phyloP scores from a whole-genome alignment of 371 early-diverging fungal species.

The Mucor sp. region DNA sequence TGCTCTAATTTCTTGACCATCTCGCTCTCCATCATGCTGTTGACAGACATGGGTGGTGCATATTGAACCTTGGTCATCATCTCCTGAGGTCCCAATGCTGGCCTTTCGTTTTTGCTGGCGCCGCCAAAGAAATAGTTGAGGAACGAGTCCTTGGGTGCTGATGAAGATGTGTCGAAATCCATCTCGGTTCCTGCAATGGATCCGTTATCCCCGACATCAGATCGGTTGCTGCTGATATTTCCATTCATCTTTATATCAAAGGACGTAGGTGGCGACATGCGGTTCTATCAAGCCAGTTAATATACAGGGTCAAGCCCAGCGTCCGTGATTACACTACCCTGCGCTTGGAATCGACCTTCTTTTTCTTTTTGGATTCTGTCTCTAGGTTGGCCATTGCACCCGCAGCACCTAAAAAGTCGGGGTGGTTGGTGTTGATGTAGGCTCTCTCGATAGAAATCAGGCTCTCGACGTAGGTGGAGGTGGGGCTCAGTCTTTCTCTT shows the following conservation, averaged over 20 bases:
- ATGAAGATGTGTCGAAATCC: constrained; percentile 5
- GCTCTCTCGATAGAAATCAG: constrained; percentile 88
- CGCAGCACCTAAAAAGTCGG: constrained; percentile 87
- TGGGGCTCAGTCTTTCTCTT: constrained; percentile 78
- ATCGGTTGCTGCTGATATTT: background rate
- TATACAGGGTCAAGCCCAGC: background rate
- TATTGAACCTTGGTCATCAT: constrained; percentile 33
- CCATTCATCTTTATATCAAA: constrained; percentile 14
- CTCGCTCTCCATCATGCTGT: constrained; percentile 50
- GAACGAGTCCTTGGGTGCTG: constrained; percentile 60
- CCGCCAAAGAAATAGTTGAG: constrained; percentile 83
- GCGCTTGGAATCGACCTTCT: constrained; percentile 34
- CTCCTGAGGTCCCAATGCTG: constrained; percentile 43
- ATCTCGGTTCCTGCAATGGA: background rate
- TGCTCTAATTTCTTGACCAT: constrained; percentile 46
- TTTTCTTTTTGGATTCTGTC: constrained; percentile 55
- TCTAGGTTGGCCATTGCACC: constrained; percentile 76
- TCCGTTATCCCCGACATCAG: constrained; percentile 16
- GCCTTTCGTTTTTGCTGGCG: constrained; percentile 44
- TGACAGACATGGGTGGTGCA: constrained; percentile 44
- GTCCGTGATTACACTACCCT: constrained; percentile 21
- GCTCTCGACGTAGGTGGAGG: constrained; percentile 80
- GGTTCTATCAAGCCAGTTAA: background rate
- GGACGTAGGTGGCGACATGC: constrained; percentile 9
- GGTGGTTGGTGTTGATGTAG: constrained; percentile 95